These are phyloP conservation scores for Daldinia concentrica DNA, from an alignment of 495 filamentous ascomycete genomes.

Conservation along the genomic window DNA sequence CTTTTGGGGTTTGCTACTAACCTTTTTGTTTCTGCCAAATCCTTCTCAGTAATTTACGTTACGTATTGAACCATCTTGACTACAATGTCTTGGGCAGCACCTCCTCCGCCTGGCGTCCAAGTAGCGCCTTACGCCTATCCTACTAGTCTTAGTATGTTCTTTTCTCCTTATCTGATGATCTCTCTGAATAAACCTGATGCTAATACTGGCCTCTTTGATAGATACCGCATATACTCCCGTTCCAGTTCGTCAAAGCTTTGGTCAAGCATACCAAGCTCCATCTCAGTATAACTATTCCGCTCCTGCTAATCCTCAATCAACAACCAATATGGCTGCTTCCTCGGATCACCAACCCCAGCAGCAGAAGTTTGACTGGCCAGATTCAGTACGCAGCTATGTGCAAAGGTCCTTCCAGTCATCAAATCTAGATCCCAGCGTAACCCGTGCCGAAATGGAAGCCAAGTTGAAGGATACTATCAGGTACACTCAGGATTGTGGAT, in stretches of 20 bases:
- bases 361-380: conserved; percentile 77
- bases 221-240: conserved; percentile 63
- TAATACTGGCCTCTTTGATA: conserved; percentile 42
- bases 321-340: conserved; percentile 34
- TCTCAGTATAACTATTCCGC: conserved; percentile 43
- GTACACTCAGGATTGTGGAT: conserved; percentile 73
- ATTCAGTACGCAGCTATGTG: conserved; percentile 81
- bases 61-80: conserved; percentile 2
- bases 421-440: conserved; percentile 71
- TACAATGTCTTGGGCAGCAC: conserved; percentile 48
- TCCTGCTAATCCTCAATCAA: conserved; percentile 46
- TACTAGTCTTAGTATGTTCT: conserved; percentile 40
- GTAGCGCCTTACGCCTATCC: conserved; percentile 47
- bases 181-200: conserved; percentile 3
- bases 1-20: conserved; percentile 16
- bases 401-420: conserved; percentile 81
- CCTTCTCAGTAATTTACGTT: not conserved
- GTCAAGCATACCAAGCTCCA: conserved; percentile 50
- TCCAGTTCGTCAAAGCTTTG: conserved; percentile 56
- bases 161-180: not conserved
- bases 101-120: conserved; percentile 47
- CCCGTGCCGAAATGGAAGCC: conserved; percentile 74
- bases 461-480: conserved; percentile 89
- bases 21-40: conserved; percentile 15
- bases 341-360: conserved; percentile 49